Conservation (phyloP, 306 rosid genomes). For the Alnus glutinosa region DNA sequence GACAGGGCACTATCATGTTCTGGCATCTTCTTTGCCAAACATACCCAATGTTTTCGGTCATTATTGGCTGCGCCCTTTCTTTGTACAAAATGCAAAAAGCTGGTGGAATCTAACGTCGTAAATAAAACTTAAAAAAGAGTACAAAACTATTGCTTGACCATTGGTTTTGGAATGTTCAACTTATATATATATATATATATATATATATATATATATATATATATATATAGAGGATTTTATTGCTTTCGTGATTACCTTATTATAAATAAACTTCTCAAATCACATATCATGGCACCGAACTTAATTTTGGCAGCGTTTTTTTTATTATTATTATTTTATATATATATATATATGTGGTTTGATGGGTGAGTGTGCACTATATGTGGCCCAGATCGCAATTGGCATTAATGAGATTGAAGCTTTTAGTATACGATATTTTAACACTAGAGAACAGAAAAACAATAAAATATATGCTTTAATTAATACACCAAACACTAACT, state of each 20-base stretch:
- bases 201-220: not conserved
- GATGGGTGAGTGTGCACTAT: not conserved
- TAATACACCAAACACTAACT: slow-evolving; percentile 24
- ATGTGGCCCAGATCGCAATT: not conserved
- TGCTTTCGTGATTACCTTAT: not conserved
- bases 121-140: not conserved
- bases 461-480: slow-evolving; percentile 22
- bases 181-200: not conserved
- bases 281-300: not conserved
- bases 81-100: not conserved
- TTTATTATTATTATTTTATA: no score
- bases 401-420: slow-evolving; percentile 6
- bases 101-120: not conserved
- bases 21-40: no score
- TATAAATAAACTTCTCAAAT: not conserved
- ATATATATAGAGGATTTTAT: not conserved
- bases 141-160: slow-evolving; percentile 13
- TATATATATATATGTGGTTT: not conserved
- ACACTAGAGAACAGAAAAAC: slow-evolving; percentile 11
- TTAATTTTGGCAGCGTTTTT: not conserved
- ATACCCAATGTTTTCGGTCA: no score
- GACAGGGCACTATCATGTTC: no score
- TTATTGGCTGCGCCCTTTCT: not conserved
- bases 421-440: slow-evolving; percentile 20
- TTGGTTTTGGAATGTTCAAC: slow-evolving; percentile 16